phyloP scores from a whole-genome alignment of 441 rosid species.

The Pelargonium myrrhifolium region DNA sequence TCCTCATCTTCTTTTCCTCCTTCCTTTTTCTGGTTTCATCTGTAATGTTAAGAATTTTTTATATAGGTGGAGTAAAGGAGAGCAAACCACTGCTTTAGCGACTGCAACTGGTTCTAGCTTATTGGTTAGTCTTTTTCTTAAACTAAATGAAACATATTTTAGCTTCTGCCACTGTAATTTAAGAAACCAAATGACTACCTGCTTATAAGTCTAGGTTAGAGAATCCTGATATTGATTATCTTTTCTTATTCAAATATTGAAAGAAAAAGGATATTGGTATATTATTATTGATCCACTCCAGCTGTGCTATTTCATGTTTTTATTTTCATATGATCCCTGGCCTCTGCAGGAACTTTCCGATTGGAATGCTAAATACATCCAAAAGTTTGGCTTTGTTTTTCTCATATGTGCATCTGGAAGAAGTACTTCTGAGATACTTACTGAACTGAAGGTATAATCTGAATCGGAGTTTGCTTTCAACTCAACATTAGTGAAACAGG shows the following conservation, averaged over 20 bases:
- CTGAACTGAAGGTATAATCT: conserved; percentile 56
- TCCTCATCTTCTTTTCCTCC: too few relatives aligned
- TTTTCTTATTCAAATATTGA: not conserved
- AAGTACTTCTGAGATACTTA: conserved; percentile 60
- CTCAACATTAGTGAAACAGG: not conserved
- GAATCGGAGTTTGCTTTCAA: not conserved
- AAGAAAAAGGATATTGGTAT: not conserved
- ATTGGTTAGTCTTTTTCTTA: conserved; percentile 34
- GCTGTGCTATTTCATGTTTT: not conserved
- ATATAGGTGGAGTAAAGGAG: conserved; percentile 54
- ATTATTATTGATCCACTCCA: not conserved
- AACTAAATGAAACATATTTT: not conserved
- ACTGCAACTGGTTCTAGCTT: conserved; percentile 54
- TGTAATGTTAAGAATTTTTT: conserved; percentile 1
- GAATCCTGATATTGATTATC: not conserved
- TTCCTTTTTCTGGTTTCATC: too few relatives aligned
- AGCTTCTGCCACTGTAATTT: not conserved
- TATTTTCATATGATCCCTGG: not conserved
- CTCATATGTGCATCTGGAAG: conserved; percentile 74
- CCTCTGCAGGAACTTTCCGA: conserved; percentile 50
- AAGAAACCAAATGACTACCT: too few relatives aligned
- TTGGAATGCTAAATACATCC: conserved; percentile 55
- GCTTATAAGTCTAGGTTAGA: not conserved
- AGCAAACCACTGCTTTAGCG: conserved; percentile 74
- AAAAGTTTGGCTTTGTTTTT: conserved; percentile 66